Evolutionary conservation across 306 rosid genomes (phyloP), one percentile per base, ranked within the genome.

Genomic region (Cercis canadensis): DNA sequence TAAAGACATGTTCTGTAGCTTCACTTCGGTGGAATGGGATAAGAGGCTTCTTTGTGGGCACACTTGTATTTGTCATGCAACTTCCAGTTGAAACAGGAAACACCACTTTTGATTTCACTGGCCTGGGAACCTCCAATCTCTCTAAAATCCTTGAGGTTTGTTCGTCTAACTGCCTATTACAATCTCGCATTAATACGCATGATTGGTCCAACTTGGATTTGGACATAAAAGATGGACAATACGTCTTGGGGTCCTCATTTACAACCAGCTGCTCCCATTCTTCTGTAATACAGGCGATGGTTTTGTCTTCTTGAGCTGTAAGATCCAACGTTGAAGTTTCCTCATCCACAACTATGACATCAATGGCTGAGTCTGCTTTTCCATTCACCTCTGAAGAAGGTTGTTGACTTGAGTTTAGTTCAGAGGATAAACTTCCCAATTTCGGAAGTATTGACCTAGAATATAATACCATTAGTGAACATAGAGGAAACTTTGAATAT

Each of bases 81-180:
- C 49, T 76, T 82, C 34, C 78, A 12, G 65, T 57, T 41, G 44
- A 58, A 58, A 69, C 40, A 36, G 92, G 85, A 64, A 86, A 79
- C 16, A 51, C 45, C 3, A 31, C 66, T 63, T 72, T 80, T 75
- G 73, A 73, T 75, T 67, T 88, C 50, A 82, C 60, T 71, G 83
- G 87, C 79, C 83, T 90, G 44, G 92, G 96, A 68, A 75, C 86
- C 87, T 90, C 96, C 63, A 90, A 79, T 52, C 92, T 90, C 92
- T 88, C 94, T 73, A 90, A 65, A 86, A 90, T 90, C 85, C 88
- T 86, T 34, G 90, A 82, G 8, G 96, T 90, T 70, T 86, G 86
- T 34, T 51, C 81, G 69, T 80, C 87, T 62, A 86, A 72, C 80
- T 76, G 83, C 69, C 71, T 78, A 62, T 70, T 84, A 58, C 83